Base-by-base conservation (phyloP, 306 rosid species). In the Trichosanthes truncata region DNA sequence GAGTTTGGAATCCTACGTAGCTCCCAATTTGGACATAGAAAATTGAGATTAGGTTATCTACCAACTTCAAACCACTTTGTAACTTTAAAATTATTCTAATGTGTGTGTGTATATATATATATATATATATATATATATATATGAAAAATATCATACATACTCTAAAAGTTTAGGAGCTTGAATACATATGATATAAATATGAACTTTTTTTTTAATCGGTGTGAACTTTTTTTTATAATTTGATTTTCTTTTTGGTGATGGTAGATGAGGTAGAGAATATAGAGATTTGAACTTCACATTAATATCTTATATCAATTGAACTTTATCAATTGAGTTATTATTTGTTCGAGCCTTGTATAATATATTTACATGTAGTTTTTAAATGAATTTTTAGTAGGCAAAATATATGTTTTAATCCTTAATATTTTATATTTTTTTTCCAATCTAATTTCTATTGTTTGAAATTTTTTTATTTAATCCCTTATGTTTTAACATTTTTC, bases 1-100 rank as follows among this genome's bases (percentile, higher is more conserved):
- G 33, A 72, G 38, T 73, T 48, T 73, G 90, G 79, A 85, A 83
- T 89, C 92, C 89, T 60, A 89, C 89, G 84, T 51, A 83, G 86
- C 86, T 72, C 84, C 78, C 86, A 36, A 55, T 61, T 13, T 26
- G 25, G 38, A 73, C 23, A 5, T 2, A 23, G 51, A 36, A 77
- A 81, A 26, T 74, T 55, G 21, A 80, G 80, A 45, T 35, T 14
- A 26, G 77, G 77, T 72, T 45, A 72, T 56, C 73, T 36, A 71
- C 78, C 80, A 77, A 81, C 36, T 72, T 72, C 36, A 45, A 45
- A 72, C 40, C 77, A 72, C 77, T 72, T 45, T 6, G 7, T 10
- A 15, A 62, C n/a, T 62, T 62, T 14, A 31, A 21, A 57, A 11
- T 5, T 57, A 57, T n/a, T 9, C 13, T 15, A n/a, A n/a, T n/a